Percentiles rank a stretch among this genome's conserved stretches.
Evolutionary conservation across 768 basidiomycete genomes (phyloP).

Genomic region (Suillus bovinus): DNA sequence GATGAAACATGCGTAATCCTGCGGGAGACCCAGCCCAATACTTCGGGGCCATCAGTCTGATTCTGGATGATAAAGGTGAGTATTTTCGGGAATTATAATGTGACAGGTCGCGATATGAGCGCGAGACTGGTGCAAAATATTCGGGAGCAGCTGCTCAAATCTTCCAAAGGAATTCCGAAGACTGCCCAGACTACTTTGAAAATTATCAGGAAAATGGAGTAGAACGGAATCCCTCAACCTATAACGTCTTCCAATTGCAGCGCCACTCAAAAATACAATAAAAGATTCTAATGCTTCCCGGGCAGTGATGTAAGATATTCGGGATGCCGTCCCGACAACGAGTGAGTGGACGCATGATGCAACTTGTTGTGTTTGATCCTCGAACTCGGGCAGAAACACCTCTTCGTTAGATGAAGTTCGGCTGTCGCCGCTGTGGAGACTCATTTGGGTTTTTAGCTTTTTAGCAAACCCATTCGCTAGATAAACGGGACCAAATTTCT

Average conservation of each 20-base stretch:
- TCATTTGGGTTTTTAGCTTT: constrained; percentile 38
- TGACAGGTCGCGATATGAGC: constrained; percentile 27
- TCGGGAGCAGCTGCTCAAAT: constrained; percentile 1
- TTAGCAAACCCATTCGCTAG: constrained; percentile 26
- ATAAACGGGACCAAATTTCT: constrained; percentile 18
- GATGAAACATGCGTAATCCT: constrained; percentile 20
- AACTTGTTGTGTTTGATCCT: constrained; percentile 21
- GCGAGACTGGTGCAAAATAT: constrained; percentile 17
- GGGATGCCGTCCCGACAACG: constrained; percentile 24
- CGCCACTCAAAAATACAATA: background rate
- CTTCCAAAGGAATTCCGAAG: background rate
- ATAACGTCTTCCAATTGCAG: background rate
- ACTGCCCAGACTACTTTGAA: background rate
- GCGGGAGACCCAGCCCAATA: constrained; percentile 16
- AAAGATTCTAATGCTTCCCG: background rate
- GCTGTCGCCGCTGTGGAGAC: constrained; percentile 24
- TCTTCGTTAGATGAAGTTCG: constrained; percentile 22
- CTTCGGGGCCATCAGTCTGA: constrained; percentile 25
- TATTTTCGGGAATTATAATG: constrained; percentile 18
- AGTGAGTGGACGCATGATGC: constrained; percentile 17
- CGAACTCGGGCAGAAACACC: constrained; percentile 16
- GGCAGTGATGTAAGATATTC: constrained; percentile 16
- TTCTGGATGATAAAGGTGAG: constrained; percentile 20
- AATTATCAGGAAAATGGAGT: background rate
- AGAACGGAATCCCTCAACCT: background rate